These are phyloP conservation scores for Phytophthora palmivora DNA, from an alignment of 352 stramenopile genomes.

Conservation along the genomic window DNA sequence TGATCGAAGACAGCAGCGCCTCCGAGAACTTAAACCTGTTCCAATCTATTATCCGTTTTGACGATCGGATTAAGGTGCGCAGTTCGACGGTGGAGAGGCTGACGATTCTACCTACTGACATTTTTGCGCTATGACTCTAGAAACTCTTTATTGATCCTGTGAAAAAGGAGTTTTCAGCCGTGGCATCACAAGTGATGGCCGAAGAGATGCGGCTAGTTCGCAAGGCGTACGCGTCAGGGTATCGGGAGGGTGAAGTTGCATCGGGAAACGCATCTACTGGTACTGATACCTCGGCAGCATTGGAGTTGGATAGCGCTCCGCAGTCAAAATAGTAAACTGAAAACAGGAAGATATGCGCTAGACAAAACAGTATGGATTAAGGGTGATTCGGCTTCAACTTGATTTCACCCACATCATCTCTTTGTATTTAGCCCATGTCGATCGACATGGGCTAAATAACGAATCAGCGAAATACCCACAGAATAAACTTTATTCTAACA, in stretches of 20 bases:
- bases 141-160: constrained; percentile 88
- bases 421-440: no score
- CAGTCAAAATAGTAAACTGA: not conserved
- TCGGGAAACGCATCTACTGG: no score
- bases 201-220: constrained; percentile 70
- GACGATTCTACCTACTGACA: not conserved
- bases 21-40: constrained; percentile 81
- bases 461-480: no score
- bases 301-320: not conserved
- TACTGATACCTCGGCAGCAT: not conserved
- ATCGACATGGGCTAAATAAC: no score
- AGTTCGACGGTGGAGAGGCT: not conserved
- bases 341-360: no score
- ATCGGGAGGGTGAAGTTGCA: constrained; percentile 8
- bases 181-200: constrained; percentile 60
- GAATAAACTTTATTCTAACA: no score
- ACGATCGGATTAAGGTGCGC: constrained; percentile 82
- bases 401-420: no score
- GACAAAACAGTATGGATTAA: no score
- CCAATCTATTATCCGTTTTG: constrained; percentile 79
- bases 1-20: constrained; percentile 79
- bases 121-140: constrained; percentile 29
- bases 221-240: constrained; percentile 50
- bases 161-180: constrained; percentile 80
- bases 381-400: no score